Percentiles rank a stretch among this genome's conserved stretches.
phyloP scores from a whole-genome alignment of 305 asterid species.

The Rubia peregrina region DNA sequence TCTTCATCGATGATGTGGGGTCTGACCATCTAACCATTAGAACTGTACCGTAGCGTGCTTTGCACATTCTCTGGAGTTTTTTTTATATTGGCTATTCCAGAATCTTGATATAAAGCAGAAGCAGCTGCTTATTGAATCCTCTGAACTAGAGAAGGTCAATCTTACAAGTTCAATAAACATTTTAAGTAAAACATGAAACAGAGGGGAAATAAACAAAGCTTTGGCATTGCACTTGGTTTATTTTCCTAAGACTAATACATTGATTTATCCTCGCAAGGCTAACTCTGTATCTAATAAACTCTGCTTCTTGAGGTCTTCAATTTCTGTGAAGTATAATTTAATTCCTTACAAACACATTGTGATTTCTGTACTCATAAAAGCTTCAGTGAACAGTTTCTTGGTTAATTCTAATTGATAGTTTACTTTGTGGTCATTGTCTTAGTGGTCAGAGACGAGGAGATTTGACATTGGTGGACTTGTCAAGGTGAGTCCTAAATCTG shows the following conservation, averaged over 20 bases:
- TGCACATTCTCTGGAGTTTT: background rate
- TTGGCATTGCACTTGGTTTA: background rate
- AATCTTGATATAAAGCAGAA: background rate
- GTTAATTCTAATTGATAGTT: background rate
- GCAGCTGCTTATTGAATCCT: background rate
- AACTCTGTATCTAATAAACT: background rate
- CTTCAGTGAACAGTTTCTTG: background rate
- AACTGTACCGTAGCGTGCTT: background rate
- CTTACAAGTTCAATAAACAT: background rate
- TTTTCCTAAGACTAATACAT: background rate
- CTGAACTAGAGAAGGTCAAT: background rate
- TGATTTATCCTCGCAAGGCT: background rate
- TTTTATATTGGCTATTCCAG: background rate
- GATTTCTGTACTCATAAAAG: slow-evolving; percentile 1
- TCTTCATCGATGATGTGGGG: background rate
- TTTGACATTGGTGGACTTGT: slow-evolving; percentile 81
- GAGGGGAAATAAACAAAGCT: background rate
- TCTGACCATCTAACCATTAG: background rate
- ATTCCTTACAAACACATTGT: background rate
- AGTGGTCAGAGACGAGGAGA: slow-evolving; percentile 96
- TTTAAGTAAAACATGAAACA: background rate
- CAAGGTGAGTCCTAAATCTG: too few species aligned
- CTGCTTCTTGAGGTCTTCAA: background rate
- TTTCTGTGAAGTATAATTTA: background rate
- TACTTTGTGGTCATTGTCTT: slow-evolving; percentile 23